Conservation (phyloP, 768 basidiomycete genomes). For the Boletus rubropictus region DNA sequence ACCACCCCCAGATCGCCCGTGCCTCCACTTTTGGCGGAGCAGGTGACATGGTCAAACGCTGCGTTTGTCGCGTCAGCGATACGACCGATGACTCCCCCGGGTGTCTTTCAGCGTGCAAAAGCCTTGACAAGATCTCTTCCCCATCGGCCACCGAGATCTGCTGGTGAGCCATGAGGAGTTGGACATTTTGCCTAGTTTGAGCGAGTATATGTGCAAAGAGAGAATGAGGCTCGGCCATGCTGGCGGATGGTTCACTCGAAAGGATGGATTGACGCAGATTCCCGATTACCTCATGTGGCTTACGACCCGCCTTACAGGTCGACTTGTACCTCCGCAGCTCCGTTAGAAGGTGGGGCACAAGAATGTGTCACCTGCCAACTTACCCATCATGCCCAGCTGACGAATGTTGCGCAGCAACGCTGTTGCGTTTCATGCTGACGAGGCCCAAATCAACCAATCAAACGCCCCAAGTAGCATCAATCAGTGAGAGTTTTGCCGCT, state of each 20-base stretch:
- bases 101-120: constrained; percentile 23
- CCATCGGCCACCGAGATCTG: constrained; percentile 39
- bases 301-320: background rate
- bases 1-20: constrained; percentile 28
- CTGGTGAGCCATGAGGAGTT: constrained; percentile 39
- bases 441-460: no score
- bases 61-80: constrained; percentile 20
- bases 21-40: constrained; percentile 22
- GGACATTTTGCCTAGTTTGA: constrained; percentile 44
- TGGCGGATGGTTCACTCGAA: constrained; percentile 5
- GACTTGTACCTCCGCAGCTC: no score
- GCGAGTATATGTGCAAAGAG: constrained; percentile 36
- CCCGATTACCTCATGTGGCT: constrained; percentile 21
- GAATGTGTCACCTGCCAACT: no score
- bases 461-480: no score
- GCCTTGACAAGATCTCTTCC: constrained; percentile 34
- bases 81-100: constrained; percentile 15
- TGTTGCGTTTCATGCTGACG: no score
- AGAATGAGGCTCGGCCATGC: constrained; percentile 22
- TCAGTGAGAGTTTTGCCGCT: no score
- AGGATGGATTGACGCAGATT: constrained; percentile 4
- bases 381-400: no score
- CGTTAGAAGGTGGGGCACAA: no score
- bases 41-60: constrained; percentile 25
- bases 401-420: no score